These are phyloP conservation scores for Magnaporthales sp. DNA, from an alignment of 2,329 filamentous ascomycete species.

Conservation along the genomic window DNA sequence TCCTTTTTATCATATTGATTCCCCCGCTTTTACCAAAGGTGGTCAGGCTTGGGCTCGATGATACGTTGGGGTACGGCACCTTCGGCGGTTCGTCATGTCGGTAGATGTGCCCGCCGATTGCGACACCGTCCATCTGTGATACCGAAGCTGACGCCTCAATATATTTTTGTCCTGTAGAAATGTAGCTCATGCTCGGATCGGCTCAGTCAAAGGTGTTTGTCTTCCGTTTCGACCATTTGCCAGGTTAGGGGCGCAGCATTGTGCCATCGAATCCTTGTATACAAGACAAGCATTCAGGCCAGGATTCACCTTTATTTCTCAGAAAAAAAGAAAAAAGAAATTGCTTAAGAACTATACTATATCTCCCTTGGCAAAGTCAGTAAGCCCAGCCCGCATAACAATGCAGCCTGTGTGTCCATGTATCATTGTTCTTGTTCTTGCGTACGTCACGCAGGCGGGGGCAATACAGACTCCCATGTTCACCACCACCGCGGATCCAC, in stretches of 20 bases:
- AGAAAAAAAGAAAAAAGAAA: too few relatives aligned
- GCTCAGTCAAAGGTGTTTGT: too few relatives aligned
- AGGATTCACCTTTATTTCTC: too few relatives aligned
- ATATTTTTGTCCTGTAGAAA: too few relatives aligned
- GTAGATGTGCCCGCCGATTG: neutral
- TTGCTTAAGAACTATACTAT: neutral
- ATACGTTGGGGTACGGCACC: neutral
- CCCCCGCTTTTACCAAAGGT: neutral
- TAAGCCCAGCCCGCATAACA: neutral
- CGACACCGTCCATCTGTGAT: neutral
- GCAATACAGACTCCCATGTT: neutral
- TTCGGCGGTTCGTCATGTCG: neutral
- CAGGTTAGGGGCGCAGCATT: neutral
- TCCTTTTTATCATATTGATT: neutral
- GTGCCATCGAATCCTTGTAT: neutral
- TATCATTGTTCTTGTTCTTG: neutral
- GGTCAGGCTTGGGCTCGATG: neutral
- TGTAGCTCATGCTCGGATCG: too few relatives aligned
- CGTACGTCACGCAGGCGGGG: neutral
- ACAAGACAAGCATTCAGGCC: neutral
- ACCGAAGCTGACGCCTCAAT: neutral
- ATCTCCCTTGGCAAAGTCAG: neutral
- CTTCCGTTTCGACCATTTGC: too few relatives aligned
- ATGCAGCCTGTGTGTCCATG: neutral
- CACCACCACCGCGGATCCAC: neutral